Evolutionary conservation across 2,329 filamentous ascomycete species (phyloP).

Genomic region (Fusarium sp.): DNA sequence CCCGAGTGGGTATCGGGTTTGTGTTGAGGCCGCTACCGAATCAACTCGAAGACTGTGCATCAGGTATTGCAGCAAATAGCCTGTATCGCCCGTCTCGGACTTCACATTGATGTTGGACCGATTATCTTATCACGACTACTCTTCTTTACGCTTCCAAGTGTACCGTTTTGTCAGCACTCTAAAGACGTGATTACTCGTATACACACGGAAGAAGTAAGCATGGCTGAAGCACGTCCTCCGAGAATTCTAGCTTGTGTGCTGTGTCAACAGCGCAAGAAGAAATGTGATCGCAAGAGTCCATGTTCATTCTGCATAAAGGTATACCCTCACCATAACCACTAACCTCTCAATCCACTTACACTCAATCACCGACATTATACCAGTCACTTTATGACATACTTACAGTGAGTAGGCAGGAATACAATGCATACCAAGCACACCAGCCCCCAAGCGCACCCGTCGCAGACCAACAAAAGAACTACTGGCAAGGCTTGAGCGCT

Average conservation of each 20-base stretch:
- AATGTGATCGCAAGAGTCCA: slow-evolving; percentile 35
- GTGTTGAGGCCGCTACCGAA: too few species aligned
- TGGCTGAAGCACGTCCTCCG: slow-evolving; percentile 27
- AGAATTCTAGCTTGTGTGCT: slow-evolving; percentile 35
- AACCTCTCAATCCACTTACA: too few species aligned
- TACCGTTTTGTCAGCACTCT: background rate
- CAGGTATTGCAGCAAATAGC: too few species aligned
- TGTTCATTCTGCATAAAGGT: slow-evolving; percentile 39
- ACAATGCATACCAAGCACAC: slow-evolving; percentile 33
- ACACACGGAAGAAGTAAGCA: background rate
- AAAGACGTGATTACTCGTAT: background rate
- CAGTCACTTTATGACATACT: background rate
- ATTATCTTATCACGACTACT: background rate
- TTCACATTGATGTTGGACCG: background rate
- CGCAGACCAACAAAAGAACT: slow-evolving; percentile 36
- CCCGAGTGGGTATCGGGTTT: slow-evolving; percentile 8
- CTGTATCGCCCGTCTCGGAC: background rate
- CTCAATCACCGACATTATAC: too few species aligned
- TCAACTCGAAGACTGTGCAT: too few species aligned
- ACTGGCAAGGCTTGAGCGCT: slow-evolving; percentile 27
- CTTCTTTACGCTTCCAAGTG: background rate
- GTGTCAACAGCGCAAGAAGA: slow-evolving; percentile 40
- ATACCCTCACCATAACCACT: background rate
- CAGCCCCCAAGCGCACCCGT: slow-evolving; percentile 34
- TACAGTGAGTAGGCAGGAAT: slow-evolving; percentile 20